A percentile compares a stretch with the other conserved stretches of the same genome.
phyloP scores from a whole-genome alignment of 352 stramenopile species.

The Globisporangium radiosum region DNA sequence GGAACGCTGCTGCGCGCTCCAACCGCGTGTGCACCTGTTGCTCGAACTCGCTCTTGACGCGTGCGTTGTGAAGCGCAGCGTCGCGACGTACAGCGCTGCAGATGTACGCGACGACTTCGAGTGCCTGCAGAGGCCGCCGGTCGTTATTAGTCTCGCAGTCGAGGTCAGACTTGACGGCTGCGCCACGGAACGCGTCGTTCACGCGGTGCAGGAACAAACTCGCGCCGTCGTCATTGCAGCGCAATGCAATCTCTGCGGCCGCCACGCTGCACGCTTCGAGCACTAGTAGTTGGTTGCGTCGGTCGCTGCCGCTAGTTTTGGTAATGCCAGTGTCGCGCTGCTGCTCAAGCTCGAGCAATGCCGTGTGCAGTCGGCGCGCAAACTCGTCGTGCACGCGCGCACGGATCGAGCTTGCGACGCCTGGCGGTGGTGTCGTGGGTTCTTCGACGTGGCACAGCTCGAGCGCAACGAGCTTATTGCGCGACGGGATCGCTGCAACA shows the following conservation, averaged over 20 bases:
- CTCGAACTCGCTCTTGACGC: conserved; percentile 37
- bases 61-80: conserved; percentile 31
- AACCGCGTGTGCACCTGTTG: conserved; percentile 57
- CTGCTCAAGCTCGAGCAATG: conserved; percentile 15
- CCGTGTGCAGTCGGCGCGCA: conserved; percentile 20
- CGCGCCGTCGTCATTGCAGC: conserved; percentile 23
- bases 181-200: conserved; percentile 57
- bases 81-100: conserved; percentile 25
- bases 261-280: conserved; percentile 47
- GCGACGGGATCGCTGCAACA: conserved; percentile 48
- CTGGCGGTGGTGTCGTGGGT: conserved; percentile 27
- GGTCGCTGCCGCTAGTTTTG: not conserved
- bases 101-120: conserved; percentile 39
- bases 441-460: conserved; percentile 62
- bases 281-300: conserved; percentile 24
- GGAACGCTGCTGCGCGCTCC: conserved; percentile 43
- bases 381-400: conserved; percentile 43
- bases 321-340: conserved; percentile 1
- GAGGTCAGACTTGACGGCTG: conserved; percentile 17
- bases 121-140: conserved; percentile 17
- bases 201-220: conserved; percentile 61
- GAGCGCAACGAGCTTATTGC: conserved; percentile 57
- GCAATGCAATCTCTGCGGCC: not conserved
- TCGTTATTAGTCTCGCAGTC: conserved; percentile 16
- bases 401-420: conserved; percentile 32